Evolutionary conservation across 202 grass and related monocot genomes (phyloP).

Genomic region (Setaria viridis): DNA sequence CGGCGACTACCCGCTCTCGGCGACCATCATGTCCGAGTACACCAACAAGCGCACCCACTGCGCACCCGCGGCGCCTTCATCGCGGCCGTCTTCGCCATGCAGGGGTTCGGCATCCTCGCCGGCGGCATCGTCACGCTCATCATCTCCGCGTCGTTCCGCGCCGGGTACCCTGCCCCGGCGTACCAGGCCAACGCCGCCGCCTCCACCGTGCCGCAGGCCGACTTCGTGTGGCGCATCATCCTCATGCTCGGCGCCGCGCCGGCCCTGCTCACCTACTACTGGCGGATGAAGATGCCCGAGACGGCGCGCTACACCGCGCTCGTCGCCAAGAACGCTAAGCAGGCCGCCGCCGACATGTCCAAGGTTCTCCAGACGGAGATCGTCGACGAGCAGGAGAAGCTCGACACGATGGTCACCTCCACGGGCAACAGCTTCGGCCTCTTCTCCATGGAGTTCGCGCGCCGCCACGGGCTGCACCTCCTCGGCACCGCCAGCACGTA

Average conservation of each 20-base stretch:
- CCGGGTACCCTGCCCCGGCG: conserved; percentile 34
- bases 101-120: conserved; percentile 86
- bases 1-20: conserved; percentile 83
- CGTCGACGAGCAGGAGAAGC: conserved; percentile 53
- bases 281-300: conserved; percentile 89
- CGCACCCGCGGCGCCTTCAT: conserved; percentile 81
- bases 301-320: conserved; percentile 76
- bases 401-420: conserved; percentile 38
- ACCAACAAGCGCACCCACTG: conserved; percentile 68
- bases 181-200: conserved; percentile 38
- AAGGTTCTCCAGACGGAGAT: conserved; percentile 51
- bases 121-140: conserved; percentile 74
- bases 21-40: conserved; percentile 98
- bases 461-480: conserved; percentile 75
- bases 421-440: conserved; percentile 51
- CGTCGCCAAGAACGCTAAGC: conserved; percentile 72
- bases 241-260: conserved; percentile 62
- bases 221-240: conserved; percentile 70
- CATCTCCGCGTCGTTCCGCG: conserved; percentile 64
- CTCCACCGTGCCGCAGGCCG: conserved; percentile 48
- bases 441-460: conserved; percentile 67
- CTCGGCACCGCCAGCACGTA: conserved; percentile 63
- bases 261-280: conserved; percentile 68
- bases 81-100: conserved; percentile 91
- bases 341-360: conserved; percentile 70